A percentile compares a stretch with the other conserved stretches of the same genome.
Evolutionary conservation across 2,329 filamentous ascomycete species (phyloP).

Genomic region (Fusarium sp.): DNA sequence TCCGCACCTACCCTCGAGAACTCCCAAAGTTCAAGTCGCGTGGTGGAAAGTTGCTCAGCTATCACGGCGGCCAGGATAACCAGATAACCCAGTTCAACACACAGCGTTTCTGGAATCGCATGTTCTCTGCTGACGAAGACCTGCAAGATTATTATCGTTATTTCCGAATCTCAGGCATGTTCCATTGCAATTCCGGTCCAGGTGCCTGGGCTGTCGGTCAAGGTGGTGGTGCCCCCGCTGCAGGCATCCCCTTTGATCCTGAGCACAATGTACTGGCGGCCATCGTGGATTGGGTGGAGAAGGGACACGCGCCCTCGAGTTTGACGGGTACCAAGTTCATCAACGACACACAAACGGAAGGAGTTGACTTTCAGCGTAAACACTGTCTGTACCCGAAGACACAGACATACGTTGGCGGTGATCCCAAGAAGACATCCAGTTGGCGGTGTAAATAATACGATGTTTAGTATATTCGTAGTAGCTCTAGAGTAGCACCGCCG

Average conservation of each 20-base stretch:
- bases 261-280: slow-evolving; percentile 63
- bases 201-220: slow-evolving; percentile 59
- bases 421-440: neutral
- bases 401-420: slow-evolving; percentile 22
- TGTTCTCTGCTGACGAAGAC: slow-evolving; percentile 45
- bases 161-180: slow-evolving; percentile 67
- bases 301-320: slow-evolving; percentile 58
- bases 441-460: slow-evolving; percentile 20
- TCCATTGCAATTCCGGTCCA: slow-evolving; percentile 63
- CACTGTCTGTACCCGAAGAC: slow-evolving; percentile 30
- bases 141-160: slow-evolving; percentile 66
- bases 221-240: slow-evolving; percentile 36
- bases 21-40: slow-evolving; percentile 29
- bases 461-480: too few relatives aligned
- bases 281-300: slow-evolving; percentile 65
- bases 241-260: slow-evolving; percentile 48
- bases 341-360: neutral
- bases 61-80: slow-evolving; percentile 33
- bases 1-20: slow-evolving; percentile 11
- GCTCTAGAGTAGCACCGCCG: too few relatives aligned
- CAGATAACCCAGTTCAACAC: slow-evolving; percentile 44
- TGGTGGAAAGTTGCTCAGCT: slow-evolving; percentile 29
- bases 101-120: slow-evolving; percentile 43
- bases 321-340: slow-evolving; percentile 55
- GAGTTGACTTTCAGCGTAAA: slow-evolving; percentile 24